A percentile compares a stretch with the other conserved stretches of the same genome.
These are phyloP conservation scores for Sisymbrium altissimum DNA, from an alignment of 345 rosid genomes.

Conservation along the genomic window DNA sequence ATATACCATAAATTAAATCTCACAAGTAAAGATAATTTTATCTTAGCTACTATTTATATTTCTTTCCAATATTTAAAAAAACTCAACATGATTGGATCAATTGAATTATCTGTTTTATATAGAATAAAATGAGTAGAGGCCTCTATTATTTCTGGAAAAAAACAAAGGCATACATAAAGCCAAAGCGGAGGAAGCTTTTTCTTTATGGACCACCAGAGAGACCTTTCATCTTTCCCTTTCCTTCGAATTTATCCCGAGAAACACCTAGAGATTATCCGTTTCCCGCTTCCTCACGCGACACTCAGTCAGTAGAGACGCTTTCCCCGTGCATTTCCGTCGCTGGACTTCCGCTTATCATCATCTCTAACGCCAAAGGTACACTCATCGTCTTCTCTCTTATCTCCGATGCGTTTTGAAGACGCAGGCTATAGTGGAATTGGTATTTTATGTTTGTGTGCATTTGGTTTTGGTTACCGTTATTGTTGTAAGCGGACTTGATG, in stretches of 20 bases:
- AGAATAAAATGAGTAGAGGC: neutral
- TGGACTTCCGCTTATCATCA: neutral
- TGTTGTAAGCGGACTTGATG: neutral
- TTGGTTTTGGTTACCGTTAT: neutral
- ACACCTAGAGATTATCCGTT: neutral
- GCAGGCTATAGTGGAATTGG: neutral
- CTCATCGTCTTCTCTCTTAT: slow-evolving; percentile 4
- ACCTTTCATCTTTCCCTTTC: neutral
- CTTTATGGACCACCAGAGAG: slow-evolving; percentile 31
- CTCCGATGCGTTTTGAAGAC: neutral
- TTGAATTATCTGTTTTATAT: too few species aligned
- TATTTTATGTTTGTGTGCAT: neutral
- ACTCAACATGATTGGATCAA: too few species aligned
- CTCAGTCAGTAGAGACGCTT: neutral
- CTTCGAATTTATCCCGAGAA: slow-evolving; percentile 9
- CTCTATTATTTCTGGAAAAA: neutral
- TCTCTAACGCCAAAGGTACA: slow-evolving; percentile 23
- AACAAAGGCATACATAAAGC: neutral
- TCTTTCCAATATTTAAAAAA: too few species aligned
- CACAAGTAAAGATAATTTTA: too few species aligned
- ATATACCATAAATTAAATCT: too few species aligned
- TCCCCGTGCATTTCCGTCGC: neutral
- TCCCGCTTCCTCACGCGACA: slow-evolving; percentile 5
- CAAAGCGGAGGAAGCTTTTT: slow-evolving; percentile 12
- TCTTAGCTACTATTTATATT: too few species aligned